phyloP scores from a whole-genome alignment of 495 filamentous ascomycete genomes.

The Cercophora sp. region DNA sequence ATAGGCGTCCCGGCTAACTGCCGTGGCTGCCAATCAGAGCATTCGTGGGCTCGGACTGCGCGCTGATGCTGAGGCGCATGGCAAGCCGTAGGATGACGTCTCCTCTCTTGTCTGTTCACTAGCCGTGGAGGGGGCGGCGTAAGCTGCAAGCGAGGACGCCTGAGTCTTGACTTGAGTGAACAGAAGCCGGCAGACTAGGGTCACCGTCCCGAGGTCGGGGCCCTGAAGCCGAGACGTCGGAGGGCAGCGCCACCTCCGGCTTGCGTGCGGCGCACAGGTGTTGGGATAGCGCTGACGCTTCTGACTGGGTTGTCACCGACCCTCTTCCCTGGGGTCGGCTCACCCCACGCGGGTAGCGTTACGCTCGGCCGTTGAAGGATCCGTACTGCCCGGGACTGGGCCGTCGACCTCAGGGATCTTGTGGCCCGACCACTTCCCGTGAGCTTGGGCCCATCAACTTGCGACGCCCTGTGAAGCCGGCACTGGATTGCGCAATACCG shows the following conservation, averaged over 20 bases:
- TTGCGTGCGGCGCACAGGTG: not conserved
- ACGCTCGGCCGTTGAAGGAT: not conserved
- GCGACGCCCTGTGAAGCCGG: not conserved
- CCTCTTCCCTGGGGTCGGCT: not conserved
- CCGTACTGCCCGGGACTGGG: not conserved
- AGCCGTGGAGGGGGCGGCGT: too few relatives aligned
- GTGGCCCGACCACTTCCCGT: too few relatives aligned
- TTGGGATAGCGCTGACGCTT: not conserved
- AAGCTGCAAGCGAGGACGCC: not conserved
- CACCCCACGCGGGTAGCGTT: not conserved
- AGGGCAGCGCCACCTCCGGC: not conserved
- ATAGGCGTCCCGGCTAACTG: too few relatives aligned
- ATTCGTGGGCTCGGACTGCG: too few relatives aligned
- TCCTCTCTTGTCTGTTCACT: too few relatives aligned
- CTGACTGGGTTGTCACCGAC: not conserved
- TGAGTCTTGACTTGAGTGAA: not conserved
- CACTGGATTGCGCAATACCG: not conserved
- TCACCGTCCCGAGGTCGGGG: not conserved
- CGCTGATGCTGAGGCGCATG: not conserved
- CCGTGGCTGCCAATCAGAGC: too few relatives aligned
- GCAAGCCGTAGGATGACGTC: not conserved
- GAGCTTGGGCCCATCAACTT: not conserved
- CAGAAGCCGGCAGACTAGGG: not conserved
- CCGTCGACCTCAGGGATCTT: not conserved
- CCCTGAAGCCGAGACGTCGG: not conserved